A percentile compares a stretch with the other conserved stretches of the same genome.
Evolutionary conservation across 306 rosid genomes (phyloP).

Genomic region (Dryas drummondii): DNA sequence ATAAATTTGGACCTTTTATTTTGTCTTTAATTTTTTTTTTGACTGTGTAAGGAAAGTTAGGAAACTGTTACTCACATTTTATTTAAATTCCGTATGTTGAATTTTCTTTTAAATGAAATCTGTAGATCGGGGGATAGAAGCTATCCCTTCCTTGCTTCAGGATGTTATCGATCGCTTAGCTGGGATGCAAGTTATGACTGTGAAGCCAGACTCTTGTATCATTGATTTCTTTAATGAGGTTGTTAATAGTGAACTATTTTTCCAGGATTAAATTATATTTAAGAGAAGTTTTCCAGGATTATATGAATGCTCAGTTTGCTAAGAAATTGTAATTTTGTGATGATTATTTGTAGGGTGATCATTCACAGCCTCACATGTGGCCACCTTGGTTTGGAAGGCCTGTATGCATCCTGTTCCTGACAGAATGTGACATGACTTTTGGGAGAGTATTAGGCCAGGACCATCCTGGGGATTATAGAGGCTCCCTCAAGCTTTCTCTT

Average conservation of each 20-base stretch:
- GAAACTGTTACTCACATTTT: background rate
- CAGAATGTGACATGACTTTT: conserved; percentile 87
- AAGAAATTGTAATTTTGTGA: conserved; percentile 27
- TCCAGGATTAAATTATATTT: too few relatives aligned
- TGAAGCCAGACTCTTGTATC: conserved; percentile 90
- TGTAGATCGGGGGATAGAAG: conserved; percentile 74
- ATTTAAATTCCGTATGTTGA: background rate
- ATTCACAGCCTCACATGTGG: conserved; percentile 78
- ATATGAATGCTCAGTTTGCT: conserved; percentile 12
- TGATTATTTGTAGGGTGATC: conserved; percentile 74
- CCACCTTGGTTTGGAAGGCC: conserved; percentile 92
- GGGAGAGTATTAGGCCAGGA: conserved; percentile 62
- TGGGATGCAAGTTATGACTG: conserved; percentile 54
- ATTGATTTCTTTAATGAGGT: conserved; percentile 93
- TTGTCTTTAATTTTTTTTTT: background rate
- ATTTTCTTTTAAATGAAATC: conserved; percentile 29
- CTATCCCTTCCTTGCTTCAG: conserved; percentile 78
- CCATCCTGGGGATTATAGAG: conserved; percentile 83
- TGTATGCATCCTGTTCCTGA: conserved; percentile 59
- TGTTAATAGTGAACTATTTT: conserved; percentile 9
- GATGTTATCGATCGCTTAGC: conserved; percentile 64
- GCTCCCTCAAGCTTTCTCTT: conserved; percentile 67
- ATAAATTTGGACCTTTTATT: conserved; percentile 12
- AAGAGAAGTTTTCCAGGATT: background rate
- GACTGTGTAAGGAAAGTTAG: background rate